Base-by-base conservation (phyloP, 2,329 filamentous ascomycete species). In the Diaporthe sp. region DNA sequence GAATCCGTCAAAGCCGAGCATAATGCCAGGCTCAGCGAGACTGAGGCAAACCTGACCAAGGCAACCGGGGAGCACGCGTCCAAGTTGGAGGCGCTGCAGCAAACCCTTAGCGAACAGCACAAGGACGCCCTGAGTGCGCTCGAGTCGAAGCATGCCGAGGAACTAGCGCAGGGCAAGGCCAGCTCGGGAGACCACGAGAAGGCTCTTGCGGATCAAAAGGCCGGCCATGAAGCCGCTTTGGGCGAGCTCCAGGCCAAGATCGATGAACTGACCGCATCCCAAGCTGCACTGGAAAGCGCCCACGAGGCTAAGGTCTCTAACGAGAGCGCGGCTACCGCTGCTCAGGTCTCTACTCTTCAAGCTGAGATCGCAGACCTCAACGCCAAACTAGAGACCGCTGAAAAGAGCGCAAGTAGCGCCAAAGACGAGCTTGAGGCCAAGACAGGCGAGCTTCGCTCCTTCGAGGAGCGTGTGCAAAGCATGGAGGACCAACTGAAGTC, bases 181-280 rank as follows among this genome's bases (percentile, higher is more conserved):
- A 83, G 87, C 65, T 82, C 83, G 12, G 82, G 84, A 17, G 86
- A 85, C 2, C 86, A 89, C 39, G 86, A 90, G 74, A 83, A 86
- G 72, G 83, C 86, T 27, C 79, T 91, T 37, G 81, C 84, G 13
- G 88, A 89, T 13, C 82, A 91, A 61, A 88, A 87, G 78, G 77
- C 84, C 5, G 82, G 82, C 63, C 88, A 92, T 75, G 88, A 91
- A 71, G 78, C 83, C 15, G 81, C 83, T 4, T 78, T 86, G 39
- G 84, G 83, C 32, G 86, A 87, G 27, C 81, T 92, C 59, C 87
- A 92, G 80, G 86, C 84, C 78, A 88, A 89, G 81, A 84, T 92
- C 42, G 86, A 90, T 27, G 86, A 88, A 53, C 80, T 92, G 70
- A 84, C 84, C 1, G 83, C 86, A 2, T 86, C 87, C 2, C 87